Conservation (phyloP, 768 basidiomycete species). For the Hortiboletus campestris region DNA sequence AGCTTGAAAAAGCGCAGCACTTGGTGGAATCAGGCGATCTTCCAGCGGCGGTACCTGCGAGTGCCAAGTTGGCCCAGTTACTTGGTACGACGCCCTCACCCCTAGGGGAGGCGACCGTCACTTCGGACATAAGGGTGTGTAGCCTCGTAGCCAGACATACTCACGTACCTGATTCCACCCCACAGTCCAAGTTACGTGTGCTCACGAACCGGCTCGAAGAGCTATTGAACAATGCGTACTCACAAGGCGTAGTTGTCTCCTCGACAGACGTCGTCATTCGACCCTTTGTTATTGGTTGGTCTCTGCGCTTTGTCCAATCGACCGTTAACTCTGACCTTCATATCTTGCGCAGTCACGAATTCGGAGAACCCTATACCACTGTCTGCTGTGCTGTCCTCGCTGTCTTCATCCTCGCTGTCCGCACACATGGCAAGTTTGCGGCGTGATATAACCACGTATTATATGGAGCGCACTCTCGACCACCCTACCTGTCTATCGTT, state of each 20-base stretch:
- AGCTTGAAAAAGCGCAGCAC: conserved; percentile 42
- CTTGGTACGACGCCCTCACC: conserved; percentile 50
- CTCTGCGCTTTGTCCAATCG: conserved; percentile 30
- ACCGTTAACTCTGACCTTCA: conserved; percentile 1
- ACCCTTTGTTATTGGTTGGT: conserved; percentile 48
- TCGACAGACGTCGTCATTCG: conserved; percentile 49
- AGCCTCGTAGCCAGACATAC: background rate
- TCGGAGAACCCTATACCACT: conserved; percentile 52
- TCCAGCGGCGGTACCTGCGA: conserved; percentile 56
- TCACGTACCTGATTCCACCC: background rate
- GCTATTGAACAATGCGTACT: conserved; percentile 67
- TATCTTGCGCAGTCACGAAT: conserved; percentile 48
- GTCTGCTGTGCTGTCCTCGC: conserved; percentile 54
- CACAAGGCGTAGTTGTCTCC: conserved; percentile 53
- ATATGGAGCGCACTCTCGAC: conserved; percentile 56
- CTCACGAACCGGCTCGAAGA: conserved; percentile 63
- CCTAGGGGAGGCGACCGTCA: conserved; percentile 50
- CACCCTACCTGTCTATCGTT: conserved; percentile 48
- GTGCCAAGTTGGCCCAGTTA: conserved; percentile 40
- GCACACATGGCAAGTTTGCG: conserved; percentile 59
- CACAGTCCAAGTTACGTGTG: conserved; percentile 55
- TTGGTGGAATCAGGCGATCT: conserved; percentile 59
- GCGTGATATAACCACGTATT: conserved; percentile 59
- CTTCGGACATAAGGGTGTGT: conserved; percentile 58
- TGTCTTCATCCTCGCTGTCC: conserved; percentile 53